phyloP scores from a whole-genome alignment of 352 stramenopile species.

The Thraustochytrium sp. region DNA sequence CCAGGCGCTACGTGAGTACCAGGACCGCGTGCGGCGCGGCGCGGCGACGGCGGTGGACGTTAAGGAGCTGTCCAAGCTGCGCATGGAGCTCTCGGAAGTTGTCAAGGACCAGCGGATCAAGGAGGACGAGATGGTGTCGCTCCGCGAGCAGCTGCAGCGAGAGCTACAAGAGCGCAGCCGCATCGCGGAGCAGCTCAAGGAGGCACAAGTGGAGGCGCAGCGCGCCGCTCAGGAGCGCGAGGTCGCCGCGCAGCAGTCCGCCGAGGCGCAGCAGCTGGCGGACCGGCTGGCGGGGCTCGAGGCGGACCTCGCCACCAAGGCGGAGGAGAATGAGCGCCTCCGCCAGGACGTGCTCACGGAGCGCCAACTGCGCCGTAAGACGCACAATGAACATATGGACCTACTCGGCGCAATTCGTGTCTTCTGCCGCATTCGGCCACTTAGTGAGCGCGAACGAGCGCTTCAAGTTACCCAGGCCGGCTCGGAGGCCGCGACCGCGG shows the following conservation, averaged over 20 bases:
- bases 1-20: conserved; percentile 16
- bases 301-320: not conserved
- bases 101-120: not conserved
- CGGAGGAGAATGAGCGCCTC: not conserved
- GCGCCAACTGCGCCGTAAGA: conserved; percentile 9
- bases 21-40: not conserved
- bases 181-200: not conserved
- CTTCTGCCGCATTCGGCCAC: conserved; percentile 20
- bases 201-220: not conserved
- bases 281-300: not conserved
- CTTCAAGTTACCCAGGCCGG: not conserved
- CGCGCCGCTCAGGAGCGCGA: not conserved
- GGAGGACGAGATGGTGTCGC: not conserved
- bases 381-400: conserved; percentile 32
- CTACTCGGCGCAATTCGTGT: conserved; percentile 22
- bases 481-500: not conserved
- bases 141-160: not conserved
- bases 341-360: not conserved
- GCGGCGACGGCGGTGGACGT: not conserved
- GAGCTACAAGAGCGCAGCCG: not conserved
- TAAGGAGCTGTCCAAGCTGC: not conserved
- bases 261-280: not conserved
- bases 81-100: not conserved
- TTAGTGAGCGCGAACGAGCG: not conserved
- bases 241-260: not conserved